Evolutionary conservation across 768 basidiomycete genomes (phyloP), one percentile per base, ranked within the genome.

Genomic region (Psilocybe subaeruginosa): DNA sequence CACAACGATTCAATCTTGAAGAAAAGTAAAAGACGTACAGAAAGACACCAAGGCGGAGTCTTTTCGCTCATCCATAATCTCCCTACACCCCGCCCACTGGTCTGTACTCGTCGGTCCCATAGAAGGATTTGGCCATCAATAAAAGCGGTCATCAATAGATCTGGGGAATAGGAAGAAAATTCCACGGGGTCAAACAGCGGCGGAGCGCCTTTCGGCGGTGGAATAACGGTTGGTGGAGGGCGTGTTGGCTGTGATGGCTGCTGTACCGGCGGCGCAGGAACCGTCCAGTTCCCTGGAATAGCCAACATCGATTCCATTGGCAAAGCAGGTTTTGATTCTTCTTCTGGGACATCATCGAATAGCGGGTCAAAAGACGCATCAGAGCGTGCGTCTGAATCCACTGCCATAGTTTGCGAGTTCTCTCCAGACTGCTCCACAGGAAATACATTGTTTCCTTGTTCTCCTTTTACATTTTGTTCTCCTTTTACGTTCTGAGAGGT

Each of bases 41-140:
- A 95, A 69, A 97, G 84, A 74, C 95, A 97, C 95, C 95, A 98
- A 9, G 93, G 94, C 31, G 94, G 94, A 19, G 92, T 93, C 75
- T 92, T 95, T 64, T 96, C 95, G 68, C 88, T 90, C 81, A 93
- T 87, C 85, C 90, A 91, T 56, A 98, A 76, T 65, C 94, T 79
- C 31, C 94, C 95, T 1, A 95, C 91, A 5, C 94, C 92, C 43
- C 73, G 78, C 30, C 89, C 87, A 41, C 83, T 76, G 6, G 80
- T 80, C 56, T 88, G 79, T 35, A 85, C 85, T 64, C 97, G 79
- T 69, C 89, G 84, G 72, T 99, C 97, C 91, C 97, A 97, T 11
- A 99, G 73, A 50, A 95, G 84, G 14, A 98, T 85, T 70, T 96
- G 92, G 1, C 97, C 97, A 67, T 99, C 96, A 66, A 97, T 90